phyloP scores from a whole-genome alignment of 495 filamentous ascomycete genomes.

The Aspergillus homomorphus region DNA sequence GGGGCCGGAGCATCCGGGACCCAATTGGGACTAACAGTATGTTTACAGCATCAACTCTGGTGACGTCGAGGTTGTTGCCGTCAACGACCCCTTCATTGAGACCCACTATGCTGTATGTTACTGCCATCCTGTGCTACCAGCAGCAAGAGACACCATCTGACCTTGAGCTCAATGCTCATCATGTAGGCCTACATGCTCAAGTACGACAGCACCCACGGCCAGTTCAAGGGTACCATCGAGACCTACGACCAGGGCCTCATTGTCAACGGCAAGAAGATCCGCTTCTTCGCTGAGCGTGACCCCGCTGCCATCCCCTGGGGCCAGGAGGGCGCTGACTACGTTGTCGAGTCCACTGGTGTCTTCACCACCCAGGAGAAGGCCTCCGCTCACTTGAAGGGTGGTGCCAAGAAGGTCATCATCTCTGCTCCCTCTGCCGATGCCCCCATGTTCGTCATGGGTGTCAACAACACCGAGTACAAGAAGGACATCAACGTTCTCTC shows the following conservation, averaged over 20 bases:
- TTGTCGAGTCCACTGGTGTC: constrained; percentile 98
- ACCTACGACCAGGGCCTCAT: constrained; percentile 70
- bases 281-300: constrained; percentile 93
- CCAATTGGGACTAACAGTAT: constrained; percentile 24
- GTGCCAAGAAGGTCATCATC: constrained; percentile 99
- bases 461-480: constrained; percentile 93
- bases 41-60: constrained; percentile 72
- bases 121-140: background rate
- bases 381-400: constrained; percentile 91
- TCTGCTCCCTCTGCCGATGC: constrained; percentile 98
- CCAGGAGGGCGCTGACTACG: constrained; percentile 85
- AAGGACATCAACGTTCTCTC: constrained; percentile 87
- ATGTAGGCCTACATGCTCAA: constrained; percentile 95
- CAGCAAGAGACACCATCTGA: background rate
- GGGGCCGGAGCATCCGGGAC: constrained; percentile 10
- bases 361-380: constrained; percentile 99
- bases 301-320: constrained; percentile 89
- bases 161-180: constrained; percentile 14
- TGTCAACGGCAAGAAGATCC: constrained; percentile 93
- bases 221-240: constrained; percentile 89
- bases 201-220: constrained; percentile 95
- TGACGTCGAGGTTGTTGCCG: constrained; percentile 85
- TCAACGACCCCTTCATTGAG: constrained; percentile 99
- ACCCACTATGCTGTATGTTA: constrained; percentile 89
- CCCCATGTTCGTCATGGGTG: constrained; percentile 99